Conservation (phyloP, 805 yeast genomes). For the Wickerhamomyces strasburgensis region DNA sequence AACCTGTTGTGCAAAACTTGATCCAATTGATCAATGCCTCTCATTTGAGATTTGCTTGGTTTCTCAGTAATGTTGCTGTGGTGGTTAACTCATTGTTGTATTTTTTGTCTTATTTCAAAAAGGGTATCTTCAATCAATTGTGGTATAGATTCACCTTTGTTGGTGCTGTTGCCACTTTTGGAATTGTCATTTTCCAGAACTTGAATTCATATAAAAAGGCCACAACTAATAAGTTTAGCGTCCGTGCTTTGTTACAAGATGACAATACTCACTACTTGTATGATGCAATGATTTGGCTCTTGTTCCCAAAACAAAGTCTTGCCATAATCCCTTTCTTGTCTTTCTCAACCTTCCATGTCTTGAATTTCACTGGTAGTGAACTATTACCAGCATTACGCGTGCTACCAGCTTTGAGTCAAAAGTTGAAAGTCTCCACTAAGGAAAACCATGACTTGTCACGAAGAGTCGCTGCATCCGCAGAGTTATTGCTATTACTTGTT, state of each 20-base stretch:
- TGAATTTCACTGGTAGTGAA: constrained; percentile 62
- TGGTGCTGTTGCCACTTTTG: constrained; percentile 69
- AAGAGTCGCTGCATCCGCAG: constrained; percentile 55
- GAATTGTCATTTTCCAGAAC: constrained; percentile 65
- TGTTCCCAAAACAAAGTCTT: constrained; percentile 50
- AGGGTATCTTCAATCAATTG: constrained; percentile 30
- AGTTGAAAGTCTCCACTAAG: constrained; percentile 41
- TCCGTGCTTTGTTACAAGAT: constrained; percentile 39
- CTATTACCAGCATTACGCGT: constrained; percentile 55
- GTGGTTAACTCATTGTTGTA: constrained; percentile 37
- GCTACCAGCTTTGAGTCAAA: constrained; percentile 21
- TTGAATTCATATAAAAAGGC: constrained; percentile 26
- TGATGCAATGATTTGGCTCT: constrained; percentile 48
- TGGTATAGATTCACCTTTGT: constrained; percentile 58
- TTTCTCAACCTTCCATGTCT: constrained; percentile 77
- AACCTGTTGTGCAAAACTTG: background rate
- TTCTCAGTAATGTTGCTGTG: constrained; percentile 51
- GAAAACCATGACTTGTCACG: constrained; percentile 55
- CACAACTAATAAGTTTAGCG: constrained; percentile 14
- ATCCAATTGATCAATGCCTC: constrained; percentile 6
- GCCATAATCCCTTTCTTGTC: constrained; percentile 70
- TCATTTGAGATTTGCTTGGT: constrained; percentile 72
- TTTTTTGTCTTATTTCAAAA: constrained; percentile 29
- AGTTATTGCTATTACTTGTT: constrained; percentile 38
- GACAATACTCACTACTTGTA: constrained; percentile 72